Base-by-base conservation (phyloP, 164 flowering plant genomes). In the Berberis vulgaris region DNA sequence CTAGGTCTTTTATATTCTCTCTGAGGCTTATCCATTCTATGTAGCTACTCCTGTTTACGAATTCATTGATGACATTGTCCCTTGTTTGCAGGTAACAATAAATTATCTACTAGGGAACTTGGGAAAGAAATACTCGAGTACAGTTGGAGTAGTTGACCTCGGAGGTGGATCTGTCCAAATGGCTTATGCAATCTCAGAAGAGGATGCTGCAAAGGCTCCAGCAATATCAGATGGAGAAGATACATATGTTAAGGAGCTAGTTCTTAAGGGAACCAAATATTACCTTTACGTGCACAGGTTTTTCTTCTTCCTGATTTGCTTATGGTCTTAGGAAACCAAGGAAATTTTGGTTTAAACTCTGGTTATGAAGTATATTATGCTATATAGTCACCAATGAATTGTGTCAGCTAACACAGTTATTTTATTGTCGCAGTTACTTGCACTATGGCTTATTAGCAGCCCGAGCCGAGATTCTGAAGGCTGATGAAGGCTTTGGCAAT, bases 161-260 rank as follows among this genome's bases (percentile, higher is more conserved):
- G 98, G 98, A 52, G 98, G 98, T 65, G 98, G 98, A 57, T 92
- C 98, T 71, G 98, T 92, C 49, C 98, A 92, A 77, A 89, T 92
- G 98, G 93, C 98, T 61, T 92, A 92, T 79, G 98, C 98, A 49
- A 87, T 92, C 73, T 86, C 98, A 59, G 85, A 82, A 66, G 26
- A 71, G 12, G 91, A 82, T 77, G 95, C 96, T 70, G 86, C 75
- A 47, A 86, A 75, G 68, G 87, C 98, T 71, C 96, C 96, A 43
- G 78, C 64, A 65, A 6, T 77, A 65, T 63, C 77, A 64, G 79
- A 78, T 70, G 96, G 89, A 64, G 91, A 86, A 81, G 87, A 87
- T 70, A 46, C 85, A 52, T 89, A 87, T 77, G 91, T 92, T 53
- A 90, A 84, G 77, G 77, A 87, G 69, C 80, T 89, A 80, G 73